Percentiles rank a stretch among this genome's conserved stretches.
Evolutionary conservation across 768 basidiomycete genomes (phyloP).

Genomic region (Trametes cinnabarina): DNA sequence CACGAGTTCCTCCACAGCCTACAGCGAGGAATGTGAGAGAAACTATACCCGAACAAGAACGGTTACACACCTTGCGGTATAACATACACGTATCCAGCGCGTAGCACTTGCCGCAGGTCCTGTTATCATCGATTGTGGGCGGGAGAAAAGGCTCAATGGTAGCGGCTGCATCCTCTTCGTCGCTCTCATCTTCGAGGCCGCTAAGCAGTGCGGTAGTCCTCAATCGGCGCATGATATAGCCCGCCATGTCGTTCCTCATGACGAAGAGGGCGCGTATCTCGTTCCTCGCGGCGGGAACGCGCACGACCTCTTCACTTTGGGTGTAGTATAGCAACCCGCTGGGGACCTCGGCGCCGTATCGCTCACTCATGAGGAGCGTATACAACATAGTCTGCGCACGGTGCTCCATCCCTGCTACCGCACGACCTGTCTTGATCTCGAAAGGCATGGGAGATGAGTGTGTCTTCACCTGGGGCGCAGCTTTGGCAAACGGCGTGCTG

Average conservation of each 20-base stretch:
- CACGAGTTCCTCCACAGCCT: slow-evolving; percentile 70
- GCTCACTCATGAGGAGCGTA: slow-evolving; percentile 83
- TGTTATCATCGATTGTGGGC: slow-evolving; percentile 78
- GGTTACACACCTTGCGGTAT: slow-evolving; percentile 68
- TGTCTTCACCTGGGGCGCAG: slow-evolving; percentile 19
- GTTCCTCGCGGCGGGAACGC: slow-evolving; percentile 75
- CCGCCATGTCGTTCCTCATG: slow-evolving; percentile 81
- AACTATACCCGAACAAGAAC: not conserved
- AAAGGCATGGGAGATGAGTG: slow-evolving; percentile 61
- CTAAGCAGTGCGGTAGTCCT: not conserved
- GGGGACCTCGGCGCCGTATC: slow-evolving; percentile 80
- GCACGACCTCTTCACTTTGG: slow-evolving; percentile 82
- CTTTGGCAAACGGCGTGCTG: slow-evolving; percentile 25
- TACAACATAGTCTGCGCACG: slow-evolving; percentile 98
- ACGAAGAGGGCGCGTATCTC: slow-evolving; percentile 84
- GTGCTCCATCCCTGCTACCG: slow-evolving; percentile 80
- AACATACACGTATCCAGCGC: slow-evolving; percentile 87
- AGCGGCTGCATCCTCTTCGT: slow-evolving; percentile 2
- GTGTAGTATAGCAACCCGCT: slow-evolving; percentile 93
- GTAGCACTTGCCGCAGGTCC: slow-evolving; percentile 79
- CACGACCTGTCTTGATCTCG: slow-evolving; percentile 94
- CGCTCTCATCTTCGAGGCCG: not conserved
- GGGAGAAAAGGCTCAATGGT: slow-evolving; percentile 68
- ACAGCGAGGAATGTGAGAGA: slow-evolving; percentile 8
- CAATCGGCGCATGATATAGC: slow-evolving; percentile 62